phyloP scores from a whole-genome alignment of 2,329 filamentous ascomycete genomes.

The Pseudogymnoascus sp. region DNA sequence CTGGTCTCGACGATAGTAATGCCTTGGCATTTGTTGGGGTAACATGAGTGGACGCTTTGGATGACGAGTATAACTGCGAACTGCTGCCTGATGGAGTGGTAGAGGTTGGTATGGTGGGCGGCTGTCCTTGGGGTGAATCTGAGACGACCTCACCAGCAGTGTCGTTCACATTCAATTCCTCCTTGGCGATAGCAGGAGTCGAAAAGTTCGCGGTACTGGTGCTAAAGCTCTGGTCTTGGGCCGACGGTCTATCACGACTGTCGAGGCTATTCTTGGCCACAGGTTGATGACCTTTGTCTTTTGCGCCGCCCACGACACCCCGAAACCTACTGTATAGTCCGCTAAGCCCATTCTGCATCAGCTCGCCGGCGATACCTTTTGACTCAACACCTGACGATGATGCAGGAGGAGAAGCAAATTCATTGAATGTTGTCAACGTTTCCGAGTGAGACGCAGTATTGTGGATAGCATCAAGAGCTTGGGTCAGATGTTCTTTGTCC shows the following conservation, averaged over 20 bases:
- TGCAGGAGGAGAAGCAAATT: constrained; percentile 67
- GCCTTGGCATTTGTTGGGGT: constrained; percentile 22
- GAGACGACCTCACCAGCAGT: constrained; percentile 28
- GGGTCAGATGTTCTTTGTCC: constrained; percentile 68
- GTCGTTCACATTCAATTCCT: constrained; percentile 31
- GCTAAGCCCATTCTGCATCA: constrained; percentile 78
- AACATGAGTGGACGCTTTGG: constrained; percentile 25
- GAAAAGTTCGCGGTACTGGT: constrained; percentile 38
- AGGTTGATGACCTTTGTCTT: constrained; percentile 39
- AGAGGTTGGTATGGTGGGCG: constrained; percentile 25
- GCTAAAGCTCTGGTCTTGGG: constrained; percentile 36
- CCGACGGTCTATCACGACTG: constrained; percentile 37
- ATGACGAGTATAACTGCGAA: constrained; percentile 27
- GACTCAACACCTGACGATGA: constrained; percentile 53
- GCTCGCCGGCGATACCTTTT: constrained; percentile 63
- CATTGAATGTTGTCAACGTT: constrained; percentile 85
- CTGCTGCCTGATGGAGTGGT: constrained; percentile 24
- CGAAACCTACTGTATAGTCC: constrained; percentile 81
- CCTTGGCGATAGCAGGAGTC: constrained; percentile 33
- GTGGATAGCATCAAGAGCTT: constrained; percentile 81
- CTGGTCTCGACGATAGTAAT: constrained; percentile 20
- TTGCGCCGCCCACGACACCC: constrained; percentile 69
- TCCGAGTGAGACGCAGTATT: constrained; percentile 79
- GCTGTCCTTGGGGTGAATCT: constrained; percentile 27
- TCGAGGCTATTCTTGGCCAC: constrained; percentile 34